Base-by-base conservation (phyloP, 2,329 filamentous ascomycete species). In the Curvularia sp. region DNA sequence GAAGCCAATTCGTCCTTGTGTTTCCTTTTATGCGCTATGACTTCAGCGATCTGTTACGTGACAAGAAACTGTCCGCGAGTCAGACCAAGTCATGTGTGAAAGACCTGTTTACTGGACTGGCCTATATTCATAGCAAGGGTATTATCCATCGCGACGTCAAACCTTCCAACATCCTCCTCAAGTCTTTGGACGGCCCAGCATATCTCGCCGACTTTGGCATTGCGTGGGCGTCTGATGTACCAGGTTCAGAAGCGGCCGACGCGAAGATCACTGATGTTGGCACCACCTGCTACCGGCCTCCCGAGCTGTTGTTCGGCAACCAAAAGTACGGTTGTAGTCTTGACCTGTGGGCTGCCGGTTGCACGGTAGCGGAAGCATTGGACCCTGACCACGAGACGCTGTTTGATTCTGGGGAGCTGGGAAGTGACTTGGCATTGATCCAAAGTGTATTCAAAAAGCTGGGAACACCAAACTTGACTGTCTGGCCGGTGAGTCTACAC, bases 81-180 rank as follows among this genome's bases (percentile, higher is more conserved):
- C 80, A 84, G 53, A 75, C 73, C 7, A 78, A 76, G 49, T 72
- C 77, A 12, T 80, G 86, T 81, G 75, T 95, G 83, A 77, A 78
- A 10, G 88, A 93, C 65, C 72, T 95, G 6, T 90, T 97, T 71
- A 75, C 79, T 3, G 93, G 87, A 6, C 83, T 99, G 2, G 79
- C 79, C 1, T 84, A 90, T 67, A 81, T 97, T 2, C 95, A 99
- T 74, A 67, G 76, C 7, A 79, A 86, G 23, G 89, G 87, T 7
- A 93, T 99, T 57, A 89, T 99, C 53, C 95, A 99, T 75, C 88
- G 95, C 55, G 95, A 99, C 72, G 81, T 99, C 73, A 99, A 99
- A 72, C 95, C 95, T 0, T 93, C 92, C 0, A 96, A 97, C 52
- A 84, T 99, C 34, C 81, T 97, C 8, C 83, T 97, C 45, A 80